Evolutionary conservation across 2,329 filamentous ascomycete species (phyloP).

Genomic region (Ophiostoma pallidulum): DNA sequence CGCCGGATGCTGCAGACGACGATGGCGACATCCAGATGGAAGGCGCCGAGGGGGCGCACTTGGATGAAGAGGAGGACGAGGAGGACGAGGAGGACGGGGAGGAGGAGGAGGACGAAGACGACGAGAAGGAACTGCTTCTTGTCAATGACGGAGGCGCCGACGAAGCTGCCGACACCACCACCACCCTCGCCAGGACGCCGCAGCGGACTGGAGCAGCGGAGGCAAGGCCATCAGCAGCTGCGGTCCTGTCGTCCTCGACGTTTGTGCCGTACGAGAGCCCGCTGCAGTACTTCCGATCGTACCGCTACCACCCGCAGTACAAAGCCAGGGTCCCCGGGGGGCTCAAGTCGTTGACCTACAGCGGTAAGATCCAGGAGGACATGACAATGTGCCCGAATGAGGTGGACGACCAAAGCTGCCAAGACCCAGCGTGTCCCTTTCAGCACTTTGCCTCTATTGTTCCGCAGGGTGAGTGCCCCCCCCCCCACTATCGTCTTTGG

Average conservation of each 20-base stretch:
- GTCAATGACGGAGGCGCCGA: not conserved
- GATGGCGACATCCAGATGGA: not conserved
- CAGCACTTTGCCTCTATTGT: constrained; percentile 72
- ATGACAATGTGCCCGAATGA: constrained; percentile 70
- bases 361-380: constrained; percentile 73
- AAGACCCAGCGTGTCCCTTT: constrained; percentile 59
- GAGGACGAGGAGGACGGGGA: not conserved
- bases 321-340: constrained; percentile 60
- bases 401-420: constrained; percentile 57
- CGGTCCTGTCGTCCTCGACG: not conserved
- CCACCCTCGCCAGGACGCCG: not conserved
- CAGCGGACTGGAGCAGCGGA: constrained; percentile 12
- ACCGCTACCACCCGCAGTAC: constrained; percentile 79
- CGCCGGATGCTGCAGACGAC: not conserved
- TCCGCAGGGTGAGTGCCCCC: constrained; percentile 59
- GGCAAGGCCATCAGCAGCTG: constrained; percentile 13
- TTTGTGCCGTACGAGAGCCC: constrained; percentile 68
- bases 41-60: too few species aligned
- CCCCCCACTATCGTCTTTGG: not conserved
- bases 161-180: not conserved
- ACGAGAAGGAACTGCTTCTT: not conserved
- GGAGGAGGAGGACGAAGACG: constrained; percentile 21
- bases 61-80: not conserved
- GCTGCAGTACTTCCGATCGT: constrained; percentile 73
- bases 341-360: constrained; percentile 85